Percentiles rank a stretch among this genome's conserved stretches.
Evolutionary conservation across 768 basidiomycete genomes (phyloP).

Genomic region (Termitomyces heimii): DNA sequence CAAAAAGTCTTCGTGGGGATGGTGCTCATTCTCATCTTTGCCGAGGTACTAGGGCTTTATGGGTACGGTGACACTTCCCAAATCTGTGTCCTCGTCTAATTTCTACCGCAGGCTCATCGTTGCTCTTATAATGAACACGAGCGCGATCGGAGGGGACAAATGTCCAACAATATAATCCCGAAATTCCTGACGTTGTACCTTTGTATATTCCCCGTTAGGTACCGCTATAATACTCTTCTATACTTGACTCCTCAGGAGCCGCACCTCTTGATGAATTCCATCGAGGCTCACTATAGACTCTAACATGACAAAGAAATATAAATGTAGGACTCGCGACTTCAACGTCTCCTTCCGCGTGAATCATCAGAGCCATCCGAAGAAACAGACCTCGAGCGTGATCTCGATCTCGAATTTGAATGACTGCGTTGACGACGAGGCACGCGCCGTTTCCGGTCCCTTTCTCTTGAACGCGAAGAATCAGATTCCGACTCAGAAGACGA

Average conservation of each 20-base stretch:
- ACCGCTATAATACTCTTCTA: constrained; percentile 7
- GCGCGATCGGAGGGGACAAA: constrained; percentile 28
- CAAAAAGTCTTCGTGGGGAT: constrained; percentile 89
- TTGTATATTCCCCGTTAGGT: background rate
- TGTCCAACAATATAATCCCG: constrained; percentile 16
- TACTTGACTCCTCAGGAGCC: background rate
- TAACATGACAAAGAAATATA: background rate
- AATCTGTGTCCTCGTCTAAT: background rate
- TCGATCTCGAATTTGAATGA: constrained; percentile 11
- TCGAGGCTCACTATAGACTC: background rate
- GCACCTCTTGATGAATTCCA: background rate
- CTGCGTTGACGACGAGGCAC: constrained; percentile 21
- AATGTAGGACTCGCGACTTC: background rate
- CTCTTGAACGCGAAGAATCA: constrained; percentile 39
- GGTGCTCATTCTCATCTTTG: constrained; percentile 94
- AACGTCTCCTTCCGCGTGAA: constrained; percentile 14
- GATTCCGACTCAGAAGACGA: constrained; percentile 13
- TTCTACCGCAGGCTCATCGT: constrained; percentile 57
- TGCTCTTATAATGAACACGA: constrained; percentile 88
- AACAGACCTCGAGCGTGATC: constrained; percentile 5
- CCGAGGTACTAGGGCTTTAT: constrained; percentile 86
- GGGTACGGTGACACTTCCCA: constrained; percentile 19
- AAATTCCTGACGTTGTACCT: background rate
- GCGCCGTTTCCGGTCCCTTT: constrained; percentile 34
- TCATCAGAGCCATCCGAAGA: constrained; percentile 13